Conservation (phyloP, 805 yeast genomes). For the Ogataea kodamae region DNA sequence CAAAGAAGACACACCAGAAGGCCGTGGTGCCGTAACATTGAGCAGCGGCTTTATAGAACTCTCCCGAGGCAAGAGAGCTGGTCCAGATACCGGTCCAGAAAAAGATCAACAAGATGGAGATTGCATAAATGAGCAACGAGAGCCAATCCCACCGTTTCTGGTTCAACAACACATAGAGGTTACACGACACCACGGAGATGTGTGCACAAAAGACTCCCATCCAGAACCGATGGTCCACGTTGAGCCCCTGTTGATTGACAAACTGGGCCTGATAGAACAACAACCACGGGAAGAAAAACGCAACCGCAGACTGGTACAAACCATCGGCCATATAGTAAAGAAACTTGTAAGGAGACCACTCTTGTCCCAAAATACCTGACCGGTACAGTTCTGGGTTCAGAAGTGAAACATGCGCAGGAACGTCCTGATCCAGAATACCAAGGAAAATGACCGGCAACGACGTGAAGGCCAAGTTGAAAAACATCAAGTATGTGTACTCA, state of each 20-base stretch:
- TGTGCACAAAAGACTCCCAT: slow-evolving; percentile 62
- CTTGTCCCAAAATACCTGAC: slow-evolving; percentile 59
- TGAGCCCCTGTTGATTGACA: slow-evolving; percentile 44
- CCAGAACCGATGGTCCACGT: slow-evolving; percentile 65
- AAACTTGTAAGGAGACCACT: slow-evolving; percentile 60
- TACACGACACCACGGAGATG: slow-evolving; percentile 61
- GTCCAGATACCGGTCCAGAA: slow-evolving; percentile 86
- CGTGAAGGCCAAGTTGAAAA: slow-evolving; percentile 77
- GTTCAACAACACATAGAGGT: slow-evolving; percentile 61
- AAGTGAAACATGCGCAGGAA: slow-evolving; percentile 58
- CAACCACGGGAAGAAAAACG: slow-evolving; percentile 66
- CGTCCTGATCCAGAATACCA: slow-evolving; percentile 76
- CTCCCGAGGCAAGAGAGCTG: slow-evolving; percentile 42
- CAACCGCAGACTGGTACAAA: slow-evolving; percentile 63
- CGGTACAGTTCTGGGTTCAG: slow-evolving; percentile 69
- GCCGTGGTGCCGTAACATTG: slow-evolving; percentile 57
- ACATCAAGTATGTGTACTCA: slow-evolving; percentile 74
- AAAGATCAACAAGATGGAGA: slow-evolving; percentile 57
- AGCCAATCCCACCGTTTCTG: slow-evolving; percentile 81
- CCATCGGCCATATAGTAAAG: slow-evolving; percentile 66
- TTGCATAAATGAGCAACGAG: slow-evolving; percentile 45
- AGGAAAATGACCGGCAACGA: slow-evolving; percentile 73
- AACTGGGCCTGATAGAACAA: slow-evolving; percentile 45
- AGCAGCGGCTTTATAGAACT: slow-evolving; percentile 62
- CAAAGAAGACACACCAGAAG: slow-evolving; percentile 63